phyloP scores from a whole-genome alignment of 495 filamentous ascomycete species.

The Alectoria sarmentosa region DNA sequence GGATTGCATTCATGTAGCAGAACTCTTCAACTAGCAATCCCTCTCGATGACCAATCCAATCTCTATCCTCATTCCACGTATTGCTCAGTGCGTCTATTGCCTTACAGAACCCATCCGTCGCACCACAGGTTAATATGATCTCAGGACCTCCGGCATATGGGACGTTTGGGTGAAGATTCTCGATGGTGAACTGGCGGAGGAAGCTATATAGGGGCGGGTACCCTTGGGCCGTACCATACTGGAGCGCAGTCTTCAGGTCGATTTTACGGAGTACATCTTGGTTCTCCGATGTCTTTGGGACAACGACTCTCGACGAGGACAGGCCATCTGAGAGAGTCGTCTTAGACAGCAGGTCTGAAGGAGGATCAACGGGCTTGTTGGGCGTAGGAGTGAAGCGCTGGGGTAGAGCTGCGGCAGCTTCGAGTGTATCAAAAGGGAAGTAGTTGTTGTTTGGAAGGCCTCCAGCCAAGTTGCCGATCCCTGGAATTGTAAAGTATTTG shows the following conservation, averaged over 20 bases:
- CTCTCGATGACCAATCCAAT: slow-evolving; percentile 59
- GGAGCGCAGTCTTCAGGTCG: slow-evolving; percentile 73
- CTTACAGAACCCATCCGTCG: slow-evolving; percentile 81
- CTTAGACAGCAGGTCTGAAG: slow-evolving; percentile 25
- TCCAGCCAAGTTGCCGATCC: slow-evolving; percentile 80
- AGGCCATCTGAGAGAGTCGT: slow-evolving; percentile 27
- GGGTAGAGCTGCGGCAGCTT: slow-evolving; percentile 67
- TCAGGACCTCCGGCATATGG: slow-evolving; percentile 73
- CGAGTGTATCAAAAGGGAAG: slow-evolving; percentile 88
- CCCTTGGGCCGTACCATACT: slow-evolving; percentile 76
- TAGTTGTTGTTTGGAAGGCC: slow-evolving; percentile 73
- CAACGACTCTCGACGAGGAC: slow-evolving; percentile 46
- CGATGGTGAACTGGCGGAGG: slow-evolving; percentile 65
- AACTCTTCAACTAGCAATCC: slow-evolving; percentile 72
- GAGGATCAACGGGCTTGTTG: slow-evolving; percentile 44
- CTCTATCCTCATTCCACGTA: slow-evolving; percentile 59
- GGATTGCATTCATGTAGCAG: slow-evolving; percentile 67
- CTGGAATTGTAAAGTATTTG: slow-evolving; percentile 74
- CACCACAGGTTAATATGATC: slow-evolving; percentile 67
- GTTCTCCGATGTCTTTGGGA: slow-evolving; percentile 58
- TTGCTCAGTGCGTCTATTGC: slow-evolving; percentile 63
- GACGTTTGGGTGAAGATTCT: slow-evolving; percentile 71
- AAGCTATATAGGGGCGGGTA: slow-evolving; percentile 69
- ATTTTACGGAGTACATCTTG: slow-evolving; percentile 56
- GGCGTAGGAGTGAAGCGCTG: slow-evolving; percentile 64